Base-by-base conservation (phyloP, 495 filamentous ascomycete species). In the Trichoderma orchidacearum region DNA sequence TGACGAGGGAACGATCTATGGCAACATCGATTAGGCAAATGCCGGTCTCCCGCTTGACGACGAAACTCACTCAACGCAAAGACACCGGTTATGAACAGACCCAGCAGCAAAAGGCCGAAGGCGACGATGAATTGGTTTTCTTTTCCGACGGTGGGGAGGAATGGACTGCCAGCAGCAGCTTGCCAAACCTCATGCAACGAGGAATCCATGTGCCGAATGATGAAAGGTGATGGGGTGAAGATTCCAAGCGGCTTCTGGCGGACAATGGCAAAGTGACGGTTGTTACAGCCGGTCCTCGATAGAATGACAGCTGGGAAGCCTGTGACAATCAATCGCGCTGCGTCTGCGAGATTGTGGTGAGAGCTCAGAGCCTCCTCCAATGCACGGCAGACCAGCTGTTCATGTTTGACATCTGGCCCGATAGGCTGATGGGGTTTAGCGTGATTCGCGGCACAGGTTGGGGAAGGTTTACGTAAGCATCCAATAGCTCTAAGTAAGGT, bases 121-220 rank as follows among this genome's bases (percentile, higher is more conserved):
- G 84, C 94, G 51, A 95, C 77, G 50, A 80, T 65, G 76, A 95
- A 90, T 62, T 98, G 93, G 67, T 70, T 81, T 63, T 81, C 81
- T 73, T 97, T 98, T 59, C 81, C 78, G 56, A 97, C 75, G 30
- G 84, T 70, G 38, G 94, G 91, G 56, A 81, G 65, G 74, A 90
- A 97, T 55, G 92, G 89, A 70, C 80, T 84, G 78, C 82, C 79
- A 66, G 85, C 80, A 68, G 90, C 86, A 76, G 85, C 85, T 75
- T 92, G 85, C 90, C 90, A 95, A 69, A 92, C 77, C 68, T 90
- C 82, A 70, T 84, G 84, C 67, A 95, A 69, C 76, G 90, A 89
- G 62, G 77, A 78, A 77, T 81, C 78, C 78, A 81, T 81, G 75
- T 72, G 70, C 62, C 54, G 41, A 9, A 3, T 23, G 6, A 1